Conservation (phyloP, 208 protist genomes). For the Angomonas ambiguus region DNA sequence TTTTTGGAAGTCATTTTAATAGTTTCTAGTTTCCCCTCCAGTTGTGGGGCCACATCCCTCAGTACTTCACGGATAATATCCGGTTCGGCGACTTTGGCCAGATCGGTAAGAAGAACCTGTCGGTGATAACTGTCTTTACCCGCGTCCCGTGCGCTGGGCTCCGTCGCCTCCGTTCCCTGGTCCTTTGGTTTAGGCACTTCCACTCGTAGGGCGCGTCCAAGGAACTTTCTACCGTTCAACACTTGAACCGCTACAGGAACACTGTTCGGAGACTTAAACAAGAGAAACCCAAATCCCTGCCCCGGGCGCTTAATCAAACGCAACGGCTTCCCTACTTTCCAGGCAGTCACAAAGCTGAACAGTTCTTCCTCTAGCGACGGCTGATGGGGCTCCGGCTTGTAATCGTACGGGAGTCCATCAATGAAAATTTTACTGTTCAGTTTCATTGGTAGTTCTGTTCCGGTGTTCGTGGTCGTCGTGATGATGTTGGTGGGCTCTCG, state of each 20-base stretch:
- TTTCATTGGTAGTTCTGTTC: slow-evolving; percentile 73
- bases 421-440: slow-evolving; percentile 90
- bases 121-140: slow-evolving; percentile 73
- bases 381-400: slow-evolving; percentile 43
- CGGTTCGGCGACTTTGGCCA: slow-evolving; percentile 74
- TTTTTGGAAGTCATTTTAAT: slow-evolving; percentile 91
- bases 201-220: slow-evolving; percentile 79
- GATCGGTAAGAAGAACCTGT: slow-evolving; percentile 83
- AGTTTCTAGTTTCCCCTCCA: slow-evolving; percentile 77
- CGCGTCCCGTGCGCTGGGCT: slow-evolving; percentile 33
- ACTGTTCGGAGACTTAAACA: slow-evolving; percentile 84
- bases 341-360: slow-evolving; percentile 70
- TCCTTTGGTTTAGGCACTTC: slow-evolving; percentile 83
- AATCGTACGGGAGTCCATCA: slow-evolving; percentile 83
- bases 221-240: slow-evolving; percentile 86
- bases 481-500: slow-evolving; percentile 28
- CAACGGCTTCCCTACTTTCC: slow-evolving; percentile 83
- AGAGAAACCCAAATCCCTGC: slow-evolving; percentile 88
- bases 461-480: slow-evolving; percentile 62
- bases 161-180: slow-evolving; percentile 23
- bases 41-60: slow-evolving; percentile 77
- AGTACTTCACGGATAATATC: slow-evolving; percentile 88
- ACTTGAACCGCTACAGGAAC: slow-evolving; percentile 78
- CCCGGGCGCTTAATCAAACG: slow-evolving; percentile 87
- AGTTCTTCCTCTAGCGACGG: slow-evolving; percentile 78